A percentile compares a stretch with the other conserved stretches of the same genome.
Evolutionary conservation across 345 rosid genomes (phyloP).

Genomic region (Bruguiera parviflora): DNA sequence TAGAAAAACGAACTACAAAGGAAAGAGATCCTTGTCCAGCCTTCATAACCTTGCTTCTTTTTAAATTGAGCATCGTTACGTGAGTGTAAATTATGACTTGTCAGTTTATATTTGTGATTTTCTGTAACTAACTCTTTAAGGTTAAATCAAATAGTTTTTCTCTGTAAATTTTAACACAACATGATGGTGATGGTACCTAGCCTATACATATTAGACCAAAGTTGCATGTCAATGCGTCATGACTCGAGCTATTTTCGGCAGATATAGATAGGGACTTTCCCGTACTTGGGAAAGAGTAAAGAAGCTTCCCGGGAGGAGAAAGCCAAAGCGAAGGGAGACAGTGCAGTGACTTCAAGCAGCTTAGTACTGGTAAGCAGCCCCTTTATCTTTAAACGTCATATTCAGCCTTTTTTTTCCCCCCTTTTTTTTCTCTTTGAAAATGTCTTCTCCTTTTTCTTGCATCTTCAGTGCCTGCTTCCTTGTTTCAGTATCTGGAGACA

Average conservation of each 20-base stretch:
- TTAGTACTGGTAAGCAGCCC: not conserved
- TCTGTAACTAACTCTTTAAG: too few species aligned
- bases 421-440: not conserved
- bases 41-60: not conserved
- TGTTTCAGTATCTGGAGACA: conserved; percentile 29
- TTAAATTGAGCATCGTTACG: not conserved
- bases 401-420: not conserved
- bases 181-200: too few species aligned
- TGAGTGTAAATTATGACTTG: too few species aligned
- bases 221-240: not conserved
- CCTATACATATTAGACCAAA: too few species aligned
- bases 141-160: too few species aligned
- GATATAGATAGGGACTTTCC: conserved; percentile 13
- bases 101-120: too few species aligned
- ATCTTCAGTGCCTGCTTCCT: conserved; percentile 9
- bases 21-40: not conserved
- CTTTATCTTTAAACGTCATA: not conserved
- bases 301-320: conserved; percentile 45
- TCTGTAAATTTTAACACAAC: too few species aligned
- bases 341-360: conserved; percentile 19
- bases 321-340: conserved; percentile 22
- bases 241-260: not conserved
- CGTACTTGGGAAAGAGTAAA: conserved; percentile 49
- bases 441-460: conserved; percentile 9
- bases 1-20: not conserved